Conservation (phyloP, 2,329 filamentous ascomycete genomes). For the Sarocladium kiliense region DNA sequence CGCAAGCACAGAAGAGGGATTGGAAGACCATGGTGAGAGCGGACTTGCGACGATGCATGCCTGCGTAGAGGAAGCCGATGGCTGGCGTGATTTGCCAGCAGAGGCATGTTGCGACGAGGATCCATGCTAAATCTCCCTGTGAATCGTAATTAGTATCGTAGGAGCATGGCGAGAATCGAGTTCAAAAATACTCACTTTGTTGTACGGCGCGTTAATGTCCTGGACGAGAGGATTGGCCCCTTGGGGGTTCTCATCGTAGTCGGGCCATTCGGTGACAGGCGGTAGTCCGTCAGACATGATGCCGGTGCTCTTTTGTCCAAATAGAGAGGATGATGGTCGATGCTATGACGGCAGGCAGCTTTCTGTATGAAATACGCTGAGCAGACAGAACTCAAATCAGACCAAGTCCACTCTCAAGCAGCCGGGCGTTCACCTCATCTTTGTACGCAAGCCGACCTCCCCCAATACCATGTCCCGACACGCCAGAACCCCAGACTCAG, state of each 20-base stretch:
- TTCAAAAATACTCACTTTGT: conserved; percentile 21
- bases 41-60: conserved; percentile 29
- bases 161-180: no score
- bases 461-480: not conserved
- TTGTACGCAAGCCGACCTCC: not conserved
- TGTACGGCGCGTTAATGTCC: conserved; percentile 34
- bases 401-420: not conserved
- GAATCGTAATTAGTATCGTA: no score
- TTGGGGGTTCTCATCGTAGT: conserved; percentile 27
- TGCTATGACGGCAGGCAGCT: not conserved
- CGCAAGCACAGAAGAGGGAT: conserved; percentile 38
- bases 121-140: conserved; percentile 33
- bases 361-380: no score
- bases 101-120: conserved; percentile 25
- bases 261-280: conserved; percentile 28
- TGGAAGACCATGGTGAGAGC: conserved; percentile 39
- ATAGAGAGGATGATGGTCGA: no score
- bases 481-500: not conserved
- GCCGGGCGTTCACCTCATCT: not conserved
- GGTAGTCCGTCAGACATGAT: conserved; percentile 12
- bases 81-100: conserved; percentile 29
- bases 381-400: not conserved
- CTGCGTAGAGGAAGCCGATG: conserved; percentile 32
- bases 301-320: no score
- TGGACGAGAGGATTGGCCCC: conserved; percentile 34